Percentiles rank a stretch among this genome's conserved stretches.
Conservation (phyloP, 1,284 basidiomycete genomes). For the Cutaneotrichosporon cavernicola region DNA sequence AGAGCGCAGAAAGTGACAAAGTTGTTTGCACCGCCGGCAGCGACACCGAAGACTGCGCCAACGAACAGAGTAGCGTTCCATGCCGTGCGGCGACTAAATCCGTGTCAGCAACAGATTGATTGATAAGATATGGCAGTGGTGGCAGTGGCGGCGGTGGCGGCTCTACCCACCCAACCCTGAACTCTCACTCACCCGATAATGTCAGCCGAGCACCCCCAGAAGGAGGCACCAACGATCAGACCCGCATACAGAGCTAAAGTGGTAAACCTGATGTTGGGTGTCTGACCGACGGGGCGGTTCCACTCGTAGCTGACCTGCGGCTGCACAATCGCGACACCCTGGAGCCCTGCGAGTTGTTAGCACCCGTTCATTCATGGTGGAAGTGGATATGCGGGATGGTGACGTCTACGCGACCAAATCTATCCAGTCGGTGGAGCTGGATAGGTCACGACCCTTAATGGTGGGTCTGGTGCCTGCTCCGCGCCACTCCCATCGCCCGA, state of each 20-base stretch:
- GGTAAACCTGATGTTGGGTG: constrained; percentile 34
- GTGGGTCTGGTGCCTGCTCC: neutral
- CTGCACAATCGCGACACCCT: constrained; percentile 60
- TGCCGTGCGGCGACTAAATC: constrained; percentile 57
- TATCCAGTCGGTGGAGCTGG: neutral
- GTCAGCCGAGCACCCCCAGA: constrained; percentile 56
- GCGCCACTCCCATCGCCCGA: neutral
- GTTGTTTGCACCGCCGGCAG: constrained; percentile 59
- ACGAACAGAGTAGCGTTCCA: constrained; percentile 65
- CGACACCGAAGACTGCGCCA: constrained; percentile 62
- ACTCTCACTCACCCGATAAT: constrained; percentile 45
- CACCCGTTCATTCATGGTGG: neutral
- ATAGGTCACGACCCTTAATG: neutral
- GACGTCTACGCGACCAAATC: neutral
- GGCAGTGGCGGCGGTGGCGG: neutral
- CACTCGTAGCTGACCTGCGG: constrained; percentile 57
- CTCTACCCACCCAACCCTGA: no score
- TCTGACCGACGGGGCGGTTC: constrained; percentile 15
- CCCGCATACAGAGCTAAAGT: constrained; percentile 63
- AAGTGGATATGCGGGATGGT: neutral
- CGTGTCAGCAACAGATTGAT: neutral
- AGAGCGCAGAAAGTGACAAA: constrained; percentile 52
- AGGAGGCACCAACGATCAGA: constrained; percentile 61
- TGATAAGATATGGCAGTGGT: neutral
- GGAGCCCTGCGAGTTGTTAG: constrained; percentile 51